These are phyloP conservation scores for Linderina pennispora DNA, from an alignment of 192 early-diverging fungal genomes.

Conservation along the genomic window DNA sequence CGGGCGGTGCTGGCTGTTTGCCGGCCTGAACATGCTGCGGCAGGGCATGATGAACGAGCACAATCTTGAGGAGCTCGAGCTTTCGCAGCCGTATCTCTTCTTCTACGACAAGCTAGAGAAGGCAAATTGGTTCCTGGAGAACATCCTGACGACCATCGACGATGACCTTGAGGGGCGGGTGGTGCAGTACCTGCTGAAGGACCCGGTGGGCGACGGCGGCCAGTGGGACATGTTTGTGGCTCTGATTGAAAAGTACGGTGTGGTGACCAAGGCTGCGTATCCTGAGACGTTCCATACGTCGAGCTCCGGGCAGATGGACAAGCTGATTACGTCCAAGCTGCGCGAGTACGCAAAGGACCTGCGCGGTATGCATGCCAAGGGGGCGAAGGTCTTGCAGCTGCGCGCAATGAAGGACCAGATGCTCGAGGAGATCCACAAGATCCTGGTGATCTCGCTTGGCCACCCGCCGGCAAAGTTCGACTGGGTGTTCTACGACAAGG, in stretches of 20 bases:
- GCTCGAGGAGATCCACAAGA: conserved; percentile 62
- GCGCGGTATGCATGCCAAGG: conserved; percentile 45
- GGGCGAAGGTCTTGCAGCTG: conserved; percentile 36
- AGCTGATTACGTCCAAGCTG: conserved; percentile 56
- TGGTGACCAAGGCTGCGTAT: conserved; percentile 63
- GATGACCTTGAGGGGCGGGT: conserved; percentile 58
- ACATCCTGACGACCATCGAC: conserved; percentile 60
- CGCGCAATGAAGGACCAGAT: conserved; percentile 51
- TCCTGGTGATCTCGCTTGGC: conserved; percentile 65
- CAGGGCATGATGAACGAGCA: conserved; percentile 64
- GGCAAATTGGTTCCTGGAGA: conserved; percentile 76
- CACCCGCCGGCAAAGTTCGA: conserved; percentile 61
- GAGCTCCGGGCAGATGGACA: conserved; percentile 52
- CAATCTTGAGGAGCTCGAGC: conserved; percentile 72
- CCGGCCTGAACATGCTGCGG: conserved; percentile 68
- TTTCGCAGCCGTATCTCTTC: conserved; percentile 71
- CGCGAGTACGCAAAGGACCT: conserved; percentile 63
- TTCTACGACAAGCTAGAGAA: conserved; percentile 79
- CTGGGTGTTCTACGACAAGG: conserved; percentile 67
- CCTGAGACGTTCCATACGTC: conserved; percentile 64
- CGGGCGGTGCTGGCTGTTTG: conserved; percentile 82
- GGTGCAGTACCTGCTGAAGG: conserved; percentile 61
- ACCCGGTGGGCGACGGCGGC: conserved; percentile 66
- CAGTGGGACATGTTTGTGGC: conserved; percentile 80
- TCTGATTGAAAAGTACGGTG: conserved; percentile 67